Percentiles rank a stretch among this genome's conserved stretches.
These are phyloP conservation scores for Eucalyptus marginata DNA, from an alignment of 345 rosid species.

Conservation along the genomic window DNA sequence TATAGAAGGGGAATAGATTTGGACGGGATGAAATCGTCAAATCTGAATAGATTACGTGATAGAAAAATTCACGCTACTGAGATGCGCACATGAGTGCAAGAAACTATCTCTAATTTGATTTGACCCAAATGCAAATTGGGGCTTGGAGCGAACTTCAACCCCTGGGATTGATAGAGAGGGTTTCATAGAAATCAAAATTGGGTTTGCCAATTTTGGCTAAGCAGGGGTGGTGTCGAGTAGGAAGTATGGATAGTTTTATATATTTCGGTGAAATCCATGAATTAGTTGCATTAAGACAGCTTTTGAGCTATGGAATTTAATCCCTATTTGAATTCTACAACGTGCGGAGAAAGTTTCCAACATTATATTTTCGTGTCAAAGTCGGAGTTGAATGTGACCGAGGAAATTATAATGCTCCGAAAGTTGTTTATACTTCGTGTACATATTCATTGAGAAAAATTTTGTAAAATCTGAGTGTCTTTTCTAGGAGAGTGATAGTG, in stretches of 20 bases:
- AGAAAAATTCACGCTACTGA: not conserved
- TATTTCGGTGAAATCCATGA: not conserved
- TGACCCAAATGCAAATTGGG: not conserved
- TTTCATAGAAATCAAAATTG: not conserved
- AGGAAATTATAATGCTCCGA: not conserved
- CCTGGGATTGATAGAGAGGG: not conserved
- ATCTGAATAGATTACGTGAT: fast-evolving
- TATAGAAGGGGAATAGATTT: fast-evolving
- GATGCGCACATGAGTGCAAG: fast-evolving
- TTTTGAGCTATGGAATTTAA: not conserved
- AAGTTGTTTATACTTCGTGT: not conserved
- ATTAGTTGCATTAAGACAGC: not conserved
- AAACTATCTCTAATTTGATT: not conserved
- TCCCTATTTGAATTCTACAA: not conserved
- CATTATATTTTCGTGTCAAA: not conserved
- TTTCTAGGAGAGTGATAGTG: not conserved
- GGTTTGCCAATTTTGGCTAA: not conserved
- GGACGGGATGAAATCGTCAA: not conserved
- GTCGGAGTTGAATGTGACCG: not conserved
- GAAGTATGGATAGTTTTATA: not conserved
- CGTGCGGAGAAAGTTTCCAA: not conserved
- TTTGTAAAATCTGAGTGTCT: not conserved
- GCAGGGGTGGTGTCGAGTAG: fast-evolving
- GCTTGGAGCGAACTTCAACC: not conserved
- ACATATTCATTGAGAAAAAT: not conserved